Base-by-base conservation (phyloP, 305 asterid species). In the Fraxinus angustifolia region DNA sequence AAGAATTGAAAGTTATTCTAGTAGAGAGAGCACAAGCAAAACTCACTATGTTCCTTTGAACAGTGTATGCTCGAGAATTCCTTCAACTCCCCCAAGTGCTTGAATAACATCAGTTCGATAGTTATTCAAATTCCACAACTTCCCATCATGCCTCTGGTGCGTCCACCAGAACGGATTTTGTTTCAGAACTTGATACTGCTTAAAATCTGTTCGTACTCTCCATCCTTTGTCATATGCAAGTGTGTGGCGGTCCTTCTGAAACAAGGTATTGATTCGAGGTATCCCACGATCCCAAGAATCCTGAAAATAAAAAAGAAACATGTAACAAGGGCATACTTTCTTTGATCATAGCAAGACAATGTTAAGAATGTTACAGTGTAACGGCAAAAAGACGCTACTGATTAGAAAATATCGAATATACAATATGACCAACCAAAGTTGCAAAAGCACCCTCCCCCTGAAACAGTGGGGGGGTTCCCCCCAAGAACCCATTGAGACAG, bases 131-230 rank as follows among this genome's bases (percentile, higher is more conserved):
- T 96, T 96, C 99, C 99, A 96, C 70, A 96, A 81, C 82, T 94
- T 96, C 36, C 99, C 98, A 78, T 96, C 99, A 76, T 96, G 99
- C 87, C 99, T 92, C 92, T 96, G 99, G 88, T 96, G 99, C 7
- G 98, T 96, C 99, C 99, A 96, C 99, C 99, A 96, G 88, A 96
- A 96, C 0, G 99, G 99, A 88, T 96, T 96, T 85, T 96, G 99
- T 83, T 96, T 96, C 86, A 96, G 90, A 80, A 96, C 99, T 88
- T 96, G 99, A 90, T 94, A 96, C 85, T 96, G 99, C 87, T 96
- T 96, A 86, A 96, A 94, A 88, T 96, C 98, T 70, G 99, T 96
- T 80, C 99, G 90, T 73, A 96, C 99, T 83, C 99, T 89, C 98
- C 99, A 96, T 53, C 99, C 99, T 90, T 96, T 96, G 89, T 96